phyloP scores from a whole-genome alignment of 208 protist species.

The Naegleria fowleri region DNA sequence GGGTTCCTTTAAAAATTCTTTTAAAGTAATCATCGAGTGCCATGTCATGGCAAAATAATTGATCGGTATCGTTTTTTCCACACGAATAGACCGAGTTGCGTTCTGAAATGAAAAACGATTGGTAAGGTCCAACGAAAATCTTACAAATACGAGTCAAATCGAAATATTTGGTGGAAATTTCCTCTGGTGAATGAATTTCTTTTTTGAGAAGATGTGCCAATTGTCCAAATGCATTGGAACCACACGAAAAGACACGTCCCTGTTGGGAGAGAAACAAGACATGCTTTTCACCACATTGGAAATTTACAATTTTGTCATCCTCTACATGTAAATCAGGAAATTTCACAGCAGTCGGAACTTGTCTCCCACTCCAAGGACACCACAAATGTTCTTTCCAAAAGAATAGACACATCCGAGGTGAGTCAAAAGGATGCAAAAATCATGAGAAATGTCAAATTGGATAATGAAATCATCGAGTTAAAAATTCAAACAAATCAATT shows the following conservation, averaged over 20 bases:
- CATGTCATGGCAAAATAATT: neutral
- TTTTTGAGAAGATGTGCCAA: neutral
- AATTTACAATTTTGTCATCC: neutral
- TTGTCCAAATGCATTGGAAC: neutral
- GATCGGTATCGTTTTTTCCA: neutral
- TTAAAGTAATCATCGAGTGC: too few species aligned
- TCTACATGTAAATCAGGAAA: neutral
- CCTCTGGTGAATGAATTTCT: neutral
- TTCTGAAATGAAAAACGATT: neutral
- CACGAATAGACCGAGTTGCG: neutral
- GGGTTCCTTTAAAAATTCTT: neutral
- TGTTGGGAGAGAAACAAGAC: neutral
- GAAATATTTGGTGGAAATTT: neutral
- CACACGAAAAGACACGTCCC: neutral
- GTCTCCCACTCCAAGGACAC: neutral
- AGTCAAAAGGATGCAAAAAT: neutral
- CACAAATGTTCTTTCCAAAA: neutral
- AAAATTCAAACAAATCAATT: neutral
- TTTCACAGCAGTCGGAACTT: neutral
- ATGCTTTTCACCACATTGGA: neutral
- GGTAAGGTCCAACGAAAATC: neutral
- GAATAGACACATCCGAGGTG: neutral
- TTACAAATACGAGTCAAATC: neutral
- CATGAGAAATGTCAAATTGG: neutral
- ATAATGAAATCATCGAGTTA: neutral